Conservation (phyloP, 129 eudicot genomes). For the Centella asiatica region DNA sequence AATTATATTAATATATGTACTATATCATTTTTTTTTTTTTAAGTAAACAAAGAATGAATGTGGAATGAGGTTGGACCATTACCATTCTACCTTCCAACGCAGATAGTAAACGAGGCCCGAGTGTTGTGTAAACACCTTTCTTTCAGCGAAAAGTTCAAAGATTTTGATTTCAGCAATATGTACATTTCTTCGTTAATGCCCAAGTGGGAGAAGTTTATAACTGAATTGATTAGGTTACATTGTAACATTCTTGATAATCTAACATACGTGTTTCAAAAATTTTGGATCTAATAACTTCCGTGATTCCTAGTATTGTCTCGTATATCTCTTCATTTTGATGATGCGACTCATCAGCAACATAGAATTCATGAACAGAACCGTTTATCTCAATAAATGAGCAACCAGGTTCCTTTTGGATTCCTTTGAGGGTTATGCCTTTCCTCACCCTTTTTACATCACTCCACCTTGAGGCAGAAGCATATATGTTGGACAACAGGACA, state of each 20-base stretch:
- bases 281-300: neutral
- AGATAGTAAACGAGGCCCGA: too few relatives aligned
- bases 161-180: too few relatives aligned
- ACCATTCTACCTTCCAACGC: too few relatives aligned
- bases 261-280: neutral
- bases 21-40: too few relatives aligned
- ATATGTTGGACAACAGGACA: conserved; percentile 6
- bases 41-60: too few relatives aligned
- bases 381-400: conserved; percentile 14
- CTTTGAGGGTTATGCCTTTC: conserved; percentile 1
- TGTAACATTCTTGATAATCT: neutral
- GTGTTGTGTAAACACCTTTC: too few relatives aligned
- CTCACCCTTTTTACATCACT: conserved; percentile 11
- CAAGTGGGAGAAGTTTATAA: neutral
- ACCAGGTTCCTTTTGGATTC: conserved; percentile 12
- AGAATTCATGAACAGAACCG: conserved; percentile 15
- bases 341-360: conserved; percentile 13
- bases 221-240: neutral
- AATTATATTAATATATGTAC: too few relatives aligned
- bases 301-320: neutral
- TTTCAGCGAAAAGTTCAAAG: too few relatives aligned
- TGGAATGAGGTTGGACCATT: too few relatives aligned
- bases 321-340: neutral
- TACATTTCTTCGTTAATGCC: neutral
- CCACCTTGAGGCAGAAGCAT: conserved; percentile 15